These are phyloP conservation scores for Diplocarpon mali DNA, from an alignment of 2,329 filamentous ascomycete genomes.

Conservation along the genomic window DNA sequence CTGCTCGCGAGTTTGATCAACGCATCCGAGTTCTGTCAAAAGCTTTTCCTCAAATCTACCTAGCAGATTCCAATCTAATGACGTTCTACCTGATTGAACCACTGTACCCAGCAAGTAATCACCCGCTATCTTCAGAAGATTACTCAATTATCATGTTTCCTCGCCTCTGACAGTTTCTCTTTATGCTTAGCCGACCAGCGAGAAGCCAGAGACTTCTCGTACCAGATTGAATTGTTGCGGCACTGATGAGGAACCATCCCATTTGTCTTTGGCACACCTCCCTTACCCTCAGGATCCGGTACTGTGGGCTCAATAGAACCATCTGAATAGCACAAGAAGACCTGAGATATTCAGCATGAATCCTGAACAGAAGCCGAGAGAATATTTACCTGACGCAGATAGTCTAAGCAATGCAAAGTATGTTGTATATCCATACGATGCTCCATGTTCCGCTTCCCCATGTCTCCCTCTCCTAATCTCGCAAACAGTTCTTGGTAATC, in stretches of 20 bases:
- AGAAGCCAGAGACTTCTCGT: neutral
- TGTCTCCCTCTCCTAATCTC: neutral
- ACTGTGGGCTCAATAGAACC: neutral
- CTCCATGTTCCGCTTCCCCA: neutral
- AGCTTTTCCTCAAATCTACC: too few relatives aligned
- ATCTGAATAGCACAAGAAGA: neutral
- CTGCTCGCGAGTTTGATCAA: too few relatives aligned
- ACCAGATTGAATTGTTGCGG: neutral
- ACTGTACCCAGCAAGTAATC: too few relatives aligned
- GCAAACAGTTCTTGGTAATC: neutral
- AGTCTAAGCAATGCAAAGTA: conserved; percentile 1
- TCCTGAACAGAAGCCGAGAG: too few relatives aligned
- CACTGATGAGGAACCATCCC: conserved; percentile 4
- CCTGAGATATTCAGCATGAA: neutral
- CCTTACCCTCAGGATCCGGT: neutral
- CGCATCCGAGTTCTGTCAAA: too few relatives aligned
- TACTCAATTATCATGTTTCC: too few relatives aligned
- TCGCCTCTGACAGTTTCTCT: neutral
- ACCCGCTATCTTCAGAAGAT: too few relatives aligned
- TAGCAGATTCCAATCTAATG: too few relatives aligned
- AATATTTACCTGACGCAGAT: neutral
- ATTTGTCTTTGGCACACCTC: neutral
- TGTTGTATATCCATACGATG: conserved; percentile 1
- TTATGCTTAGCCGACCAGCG: neutral
- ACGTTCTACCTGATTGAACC: too few relatives aligned